These are phyloP conservation scores for Diplodia sapinea DNA, from an alignment of 2,329 filamentous ascomycete species.

Conservation along the genomic window DNA sequence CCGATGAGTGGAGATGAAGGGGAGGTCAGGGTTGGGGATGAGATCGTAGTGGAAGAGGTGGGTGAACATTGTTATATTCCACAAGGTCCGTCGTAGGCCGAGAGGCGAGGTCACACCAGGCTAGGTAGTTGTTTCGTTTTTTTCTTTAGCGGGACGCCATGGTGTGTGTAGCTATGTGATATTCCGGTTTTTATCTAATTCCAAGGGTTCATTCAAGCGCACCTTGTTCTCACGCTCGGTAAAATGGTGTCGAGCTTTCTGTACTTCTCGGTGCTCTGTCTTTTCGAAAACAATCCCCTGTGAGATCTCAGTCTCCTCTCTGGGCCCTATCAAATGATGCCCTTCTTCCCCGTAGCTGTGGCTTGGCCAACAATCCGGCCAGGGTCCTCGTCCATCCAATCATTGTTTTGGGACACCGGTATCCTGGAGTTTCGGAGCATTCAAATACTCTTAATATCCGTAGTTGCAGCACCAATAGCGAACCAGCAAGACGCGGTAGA, in stretches of 20 bases:
- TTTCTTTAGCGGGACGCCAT: too few relatives aligned
- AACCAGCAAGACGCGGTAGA: neutral
- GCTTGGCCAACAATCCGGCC: neutral
- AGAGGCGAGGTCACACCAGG: neutral
- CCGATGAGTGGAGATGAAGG: constrained; percentile 51
- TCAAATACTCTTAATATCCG: neutral
- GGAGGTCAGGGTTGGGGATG: constrained; percentile 33
- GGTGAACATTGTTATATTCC: constrained; percentile 28
- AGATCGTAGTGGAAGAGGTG: constrained; percentile 22
- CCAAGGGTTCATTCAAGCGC: neutral
- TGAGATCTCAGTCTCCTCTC: neutral
- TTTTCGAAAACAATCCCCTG: neutral
- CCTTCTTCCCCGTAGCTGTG: neutral
- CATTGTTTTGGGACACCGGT: neutral
- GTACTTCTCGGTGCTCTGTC: neutral
- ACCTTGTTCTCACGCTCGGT: neutral
- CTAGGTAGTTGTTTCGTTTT: neutral
- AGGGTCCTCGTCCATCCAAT: neutral
- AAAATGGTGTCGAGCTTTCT: neutral
- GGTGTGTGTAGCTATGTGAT: too few relatives aligned
- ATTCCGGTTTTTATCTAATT: neutral
- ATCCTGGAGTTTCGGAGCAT: neutral
- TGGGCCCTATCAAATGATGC: neutral
- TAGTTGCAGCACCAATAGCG: neutral
- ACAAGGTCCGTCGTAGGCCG: constrained; percentile 22